Conservation (phyloP, 2,329 filamentous ascomycete genomes). For the Thelonectria blattea region DNA sequence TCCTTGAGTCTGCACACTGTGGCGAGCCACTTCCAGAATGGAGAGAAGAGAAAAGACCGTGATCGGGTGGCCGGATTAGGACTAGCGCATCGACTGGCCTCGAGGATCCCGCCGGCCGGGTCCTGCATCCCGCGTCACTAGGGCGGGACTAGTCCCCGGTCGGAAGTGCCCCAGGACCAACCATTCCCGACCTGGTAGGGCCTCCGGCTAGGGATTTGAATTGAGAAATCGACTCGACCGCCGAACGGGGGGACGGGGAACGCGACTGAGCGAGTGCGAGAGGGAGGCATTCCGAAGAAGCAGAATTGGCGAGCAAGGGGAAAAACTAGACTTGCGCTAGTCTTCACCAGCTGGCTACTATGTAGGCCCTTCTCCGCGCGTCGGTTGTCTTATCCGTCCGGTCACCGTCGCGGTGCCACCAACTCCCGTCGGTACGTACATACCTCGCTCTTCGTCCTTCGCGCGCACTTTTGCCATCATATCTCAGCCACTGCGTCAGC, state of each 20-base stretch:
- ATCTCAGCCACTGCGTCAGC: slow-evolving; percentile 17
- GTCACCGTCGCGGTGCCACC: too few relatives aligned
- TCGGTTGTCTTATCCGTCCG: too few relatives aligned
- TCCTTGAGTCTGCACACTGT: not conserved
- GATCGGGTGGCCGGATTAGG: slow-evolving; percentile 12
- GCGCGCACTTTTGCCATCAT: not conserved
- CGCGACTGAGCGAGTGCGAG: slow-evolving; percentile 3
- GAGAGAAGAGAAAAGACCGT: slow-evolving; percentile 33
- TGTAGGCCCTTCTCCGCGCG: too few relatives aligned
- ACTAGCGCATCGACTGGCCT: slow-evolving; percentile 17
- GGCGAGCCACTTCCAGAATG: not conserved
- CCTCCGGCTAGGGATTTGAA: slow-evolving; percentile 22
- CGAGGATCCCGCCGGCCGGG: slow-evolving; percentile 35
- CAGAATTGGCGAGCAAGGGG: not conserved
- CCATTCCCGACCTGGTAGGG: slow-evolving; percentile 15
- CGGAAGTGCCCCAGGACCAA: slow-evolving; percentile 13
- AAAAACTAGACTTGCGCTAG: not conserved
- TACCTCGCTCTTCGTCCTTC: too few relatives aligned
- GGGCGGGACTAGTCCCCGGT: slow-evolving; percentile 17
- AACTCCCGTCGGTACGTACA: too few relatives aligned
- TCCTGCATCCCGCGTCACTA: slow-evolving; percentile 35
- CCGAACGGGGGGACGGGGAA: slow-evolving; percentile 15
- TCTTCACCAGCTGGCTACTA: not conserved
- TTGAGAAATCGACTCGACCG: slow-evolving; percentile 6
- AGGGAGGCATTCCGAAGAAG: not conserved